A percentile compares a stretch with the other conserved stretches of the same genome.
Conservation (phyloP, 768 basidiomycete species). For the Amanita exitialis region DNA sequence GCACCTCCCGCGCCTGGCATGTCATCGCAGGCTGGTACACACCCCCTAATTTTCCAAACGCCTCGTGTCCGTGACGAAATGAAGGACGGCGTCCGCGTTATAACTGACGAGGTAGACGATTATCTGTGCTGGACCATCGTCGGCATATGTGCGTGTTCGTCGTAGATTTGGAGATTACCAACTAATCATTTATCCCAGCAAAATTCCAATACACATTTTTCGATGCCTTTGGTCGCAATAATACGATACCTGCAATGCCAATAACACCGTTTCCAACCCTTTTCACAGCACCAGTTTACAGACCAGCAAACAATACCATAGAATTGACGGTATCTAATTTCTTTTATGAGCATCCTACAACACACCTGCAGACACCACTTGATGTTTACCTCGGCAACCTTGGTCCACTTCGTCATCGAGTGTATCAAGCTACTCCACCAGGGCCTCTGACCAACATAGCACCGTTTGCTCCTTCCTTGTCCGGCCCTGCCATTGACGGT, state of each 20-base stretch:
- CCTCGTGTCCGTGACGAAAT: slow-evolving; percentile 77
- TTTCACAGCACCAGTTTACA: slow-evolving; percentile 70
- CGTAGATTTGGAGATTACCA: neutral
- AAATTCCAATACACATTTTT: slow-evolving; percentile 95
- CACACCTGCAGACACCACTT: slow-evolving; percentile 55
- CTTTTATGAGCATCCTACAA: slow-evolving; percentile 69
- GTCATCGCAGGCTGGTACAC: slow-evolving; percentile 68
- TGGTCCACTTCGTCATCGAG: slow-evolving; percentile 72
- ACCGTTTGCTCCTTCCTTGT: slow-evolving; percentile 41
- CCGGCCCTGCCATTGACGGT: slow-evolving; percentile 23
- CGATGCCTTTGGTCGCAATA: slow-evolving; percentile 77
- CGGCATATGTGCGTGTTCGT: slow-evolving; percentile 67
- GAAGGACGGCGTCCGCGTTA: slow-evolving; percentile 63
- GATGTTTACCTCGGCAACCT: slow-evolving; percentile 87
- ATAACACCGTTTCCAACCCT: slow-evolving; percentile 89
- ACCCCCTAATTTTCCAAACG: slow-evolving; percentile 69
- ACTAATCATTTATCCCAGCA: slow-evolving; percentile 31
- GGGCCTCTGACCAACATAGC: slow-evolving; percentile 58
- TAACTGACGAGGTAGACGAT: slow-evolving; percentile 89
- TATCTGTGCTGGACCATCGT: slow-evolving; percentile 95
- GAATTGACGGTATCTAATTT: slow-evolving; percentile 85
- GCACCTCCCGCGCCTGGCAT: slow-evolving; percentile 67
- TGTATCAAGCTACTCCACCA: slow-evolving; percentile 64
- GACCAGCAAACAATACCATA: slow-evolving; percentile 60
- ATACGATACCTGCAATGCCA: slow-evolving; percentile 62